phyloP scores from a whole-genome alignment of 2,329 filamentous ascomycete species.

The Sporothrix protearum region DNA sequence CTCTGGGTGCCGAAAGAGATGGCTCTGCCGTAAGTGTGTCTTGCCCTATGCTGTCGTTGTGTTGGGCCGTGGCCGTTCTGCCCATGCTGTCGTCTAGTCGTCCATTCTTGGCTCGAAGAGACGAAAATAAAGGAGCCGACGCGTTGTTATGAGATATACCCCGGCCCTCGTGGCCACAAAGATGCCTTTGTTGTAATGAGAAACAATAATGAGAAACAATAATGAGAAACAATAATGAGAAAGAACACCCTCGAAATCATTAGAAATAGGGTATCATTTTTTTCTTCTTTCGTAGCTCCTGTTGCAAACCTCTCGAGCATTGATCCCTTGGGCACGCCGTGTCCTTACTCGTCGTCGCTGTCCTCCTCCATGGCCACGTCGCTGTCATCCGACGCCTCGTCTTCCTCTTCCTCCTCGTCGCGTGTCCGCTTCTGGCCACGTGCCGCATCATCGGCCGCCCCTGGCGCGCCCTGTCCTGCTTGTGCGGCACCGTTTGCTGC shows the following conservation, averaged over 20 bases:
- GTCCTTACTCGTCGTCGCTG: constrained; percentile 62
- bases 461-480: constrained; percentile 39
- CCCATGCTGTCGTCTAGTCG: no score
- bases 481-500: no score
- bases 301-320: neutral
- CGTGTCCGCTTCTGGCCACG: constrained; percentile 67
- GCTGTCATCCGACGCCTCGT: constrained; percentile 59
- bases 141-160: neutral
- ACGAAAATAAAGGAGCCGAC: neutral
- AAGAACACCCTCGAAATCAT: neutral
- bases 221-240: neutral
- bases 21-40: constrained; percentile 41
- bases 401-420: constrained; percentile 64
- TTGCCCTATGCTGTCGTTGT: neutral
- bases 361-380: constrained; percentile 66
- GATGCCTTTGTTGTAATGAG: neutral
- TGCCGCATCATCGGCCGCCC: constrained; percentile 3
- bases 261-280: constrained; percentile 18
- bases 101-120: neutral
- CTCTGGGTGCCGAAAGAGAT: constrained; percentile 72
- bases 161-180: neutral
- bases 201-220: neutral
- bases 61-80: neutral
- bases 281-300: neutral
- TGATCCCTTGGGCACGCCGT: neutral